Base-by-base conservation (phyloP, 2,329 filamentous ascomycete species). In the Scedosporium aurantiacum region DNA sequence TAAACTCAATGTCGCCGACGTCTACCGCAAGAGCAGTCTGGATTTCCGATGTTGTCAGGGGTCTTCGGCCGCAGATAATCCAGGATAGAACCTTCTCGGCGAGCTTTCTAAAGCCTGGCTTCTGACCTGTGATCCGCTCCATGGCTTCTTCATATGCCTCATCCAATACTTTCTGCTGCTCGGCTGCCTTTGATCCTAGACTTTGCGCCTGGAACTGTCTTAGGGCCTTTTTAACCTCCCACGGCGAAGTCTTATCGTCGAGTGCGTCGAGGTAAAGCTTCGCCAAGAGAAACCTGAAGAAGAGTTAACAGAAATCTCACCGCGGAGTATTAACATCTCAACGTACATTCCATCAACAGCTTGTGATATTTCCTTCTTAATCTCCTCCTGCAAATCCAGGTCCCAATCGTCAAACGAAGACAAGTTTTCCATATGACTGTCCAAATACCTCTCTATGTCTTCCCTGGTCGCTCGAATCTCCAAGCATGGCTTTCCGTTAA, bases 21-120 rank as follows among this genome's bases (percentile, higher is more conserved):
- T 76, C 71, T 0, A 76, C 66, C 0, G 73, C 76, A 14, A 82
- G 69, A 0, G 76, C 77, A 63, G 79, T 70, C 57, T 71, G 70
- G 3, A 81, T 68, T 61, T 80, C 76, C 0, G 18, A 0, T 0
- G 61, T 67, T 1, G 63, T 70, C 0, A 80, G 63, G 0, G 66
- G 71, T 50, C 71, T 68, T 55, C 66, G 71, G 0, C 75, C 70
- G 43, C 62, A 75, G 0, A 68, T 69, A 7, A 80, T 72, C 78
- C 75, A 80, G 0, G 68, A 67, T 0, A 80, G 61, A 2, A 70
- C 67, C n/a, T 73, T 61, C 5, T 69, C 73, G 0, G 79, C 78
- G 43, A 79, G 67, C 0, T 70, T 61, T n/a, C 52, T 41, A 10
- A 70, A 63, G 3, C 70, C 72, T 1, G 58, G 0, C 0, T 64